Conservation (phyloP, 2,329 filamentous ascomycete genomes). For the Fusarium annulatum region DNA sequence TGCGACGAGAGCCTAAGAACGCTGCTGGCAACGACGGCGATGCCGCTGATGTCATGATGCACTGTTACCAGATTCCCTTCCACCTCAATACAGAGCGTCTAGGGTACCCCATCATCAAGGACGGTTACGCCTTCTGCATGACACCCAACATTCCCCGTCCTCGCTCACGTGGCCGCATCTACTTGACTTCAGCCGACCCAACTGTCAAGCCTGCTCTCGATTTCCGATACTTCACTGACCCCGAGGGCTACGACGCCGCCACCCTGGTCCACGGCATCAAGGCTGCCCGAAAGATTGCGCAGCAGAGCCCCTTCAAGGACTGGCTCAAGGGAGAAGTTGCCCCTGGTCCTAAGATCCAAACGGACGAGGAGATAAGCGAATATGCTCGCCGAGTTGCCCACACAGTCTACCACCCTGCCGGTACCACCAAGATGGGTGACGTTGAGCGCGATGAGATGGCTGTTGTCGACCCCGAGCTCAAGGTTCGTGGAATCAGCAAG, state of each 20-base stretch:
- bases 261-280: slow-evolving; percentile 82
- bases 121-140: slow-evolving; percentile 91
- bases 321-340: slow-evolving; percentile 88
- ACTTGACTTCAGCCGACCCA: slow-evolving; percentile 80
- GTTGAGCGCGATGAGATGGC: slow-evolving; percentile 74
- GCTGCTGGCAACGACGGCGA: slow-evolving; percentile 76
- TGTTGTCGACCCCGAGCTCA: slow-evolving; percentile 82
- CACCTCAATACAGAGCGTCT: slow-evolving; percentile 85
- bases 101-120: slow-evolving; percentile 71
- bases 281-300: slow-evolving; percentile 79
- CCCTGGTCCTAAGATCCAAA: slow-evolving; percentile 77
- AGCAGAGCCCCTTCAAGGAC: slow-evolving; percentile 80
- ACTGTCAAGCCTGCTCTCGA: slow-evolving; percentile 83
- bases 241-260: slow-evolving; percentile 85
- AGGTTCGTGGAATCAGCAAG: slow-evolving; percentile 76
- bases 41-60: slow-evolving; percentile 92
- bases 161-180: slow-evolving; percentile 80
- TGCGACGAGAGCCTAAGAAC: slow-evolving; percentile 79
- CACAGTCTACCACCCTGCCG: slow-evolving; percentile 90
- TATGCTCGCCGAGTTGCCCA: slow-evolving; percentile 86
- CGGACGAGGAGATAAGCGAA: slow-evolving; percentile 82
- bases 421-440: slow-evolving; percentile 92
- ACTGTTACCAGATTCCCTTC: slow-evolving; percentile 96
- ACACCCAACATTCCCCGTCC: slow-evolving; percentile 90
- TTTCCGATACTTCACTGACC: slow-evolving; percentile 90